Percentiles rank a stretch among this genome's conserved stretches.
Conservation (phyloP, 2,329 filamentous ascomycete genomes). For the Pestalotiopsis sp. region DNA sequence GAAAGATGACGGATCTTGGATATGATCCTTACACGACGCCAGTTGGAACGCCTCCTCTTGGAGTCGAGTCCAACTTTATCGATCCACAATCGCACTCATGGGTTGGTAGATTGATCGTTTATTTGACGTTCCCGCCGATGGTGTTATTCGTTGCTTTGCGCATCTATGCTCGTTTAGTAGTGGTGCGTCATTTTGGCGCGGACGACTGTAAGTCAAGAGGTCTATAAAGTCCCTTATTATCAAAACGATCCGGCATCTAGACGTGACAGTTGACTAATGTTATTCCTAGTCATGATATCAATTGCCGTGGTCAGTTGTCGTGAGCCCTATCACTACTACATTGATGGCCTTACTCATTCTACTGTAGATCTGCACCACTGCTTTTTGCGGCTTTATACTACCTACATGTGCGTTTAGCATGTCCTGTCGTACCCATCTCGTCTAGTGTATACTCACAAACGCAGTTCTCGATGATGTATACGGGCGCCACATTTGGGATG, state of each 20-base stretch:
- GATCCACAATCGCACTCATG: neutral
- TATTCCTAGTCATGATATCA: neutral
- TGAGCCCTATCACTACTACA: neutral
- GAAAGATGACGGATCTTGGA: neutral
- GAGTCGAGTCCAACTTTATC: neutral
- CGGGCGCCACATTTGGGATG: neutral
- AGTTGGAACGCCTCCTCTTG: neutral
- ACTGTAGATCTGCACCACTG: neutral
- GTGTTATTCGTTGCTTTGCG: neutral
- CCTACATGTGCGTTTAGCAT: neutral
- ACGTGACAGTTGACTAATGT: neutral
- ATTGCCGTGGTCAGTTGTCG: neutral
- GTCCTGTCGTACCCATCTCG: neutral
- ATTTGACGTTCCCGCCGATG: neutral
- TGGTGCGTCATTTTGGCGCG: neutral
- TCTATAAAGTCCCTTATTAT: neutral
- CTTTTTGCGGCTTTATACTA: neutral
- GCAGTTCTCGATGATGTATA: neutral
- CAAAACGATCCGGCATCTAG: neutral
- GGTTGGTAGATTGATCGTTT: neutral
- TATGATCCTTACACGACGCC: neutral
- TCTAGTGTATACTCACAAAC: neutral
- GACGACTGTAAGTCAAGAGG: neutral
- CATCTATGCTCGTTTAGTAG: neutral
- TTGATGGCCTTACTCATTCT: neutral